phyloP scores from a whole-genome alignment of 352 stramenopile species.

The Phytopythium cucurbitacearum region DNA sequence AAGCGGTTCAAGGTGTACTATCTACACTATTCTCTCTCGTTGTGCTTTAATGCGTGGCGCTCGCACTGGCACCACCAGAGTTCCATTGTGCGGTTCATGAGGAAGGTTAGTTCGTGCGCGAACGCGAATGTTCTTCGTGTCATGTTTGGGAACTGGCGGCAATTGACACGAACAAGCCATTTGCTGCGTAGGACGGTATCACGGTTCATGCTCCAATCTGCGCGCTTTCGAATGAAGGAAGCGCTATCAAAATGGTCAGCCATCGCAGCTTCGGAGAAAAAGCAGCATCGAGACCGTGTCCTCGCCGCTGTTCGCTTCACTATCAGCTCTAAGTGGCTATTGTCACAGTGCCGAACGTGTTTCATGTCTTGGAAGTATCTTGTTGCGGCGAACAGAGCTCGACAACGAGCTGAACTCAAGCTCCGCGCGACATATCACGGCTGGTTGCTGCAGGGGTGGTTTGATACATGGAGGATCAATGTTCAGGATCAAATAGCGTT shows the following conservation, averaged over 20 bases:
- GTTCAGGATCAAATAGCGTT: conserved; percentile 3
- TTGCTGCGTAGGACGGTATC: conserved; percentile 30
- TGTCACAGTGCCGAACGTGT: conserved; percentile 15
- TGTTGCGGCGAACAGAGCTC: conserved; percentile 7
- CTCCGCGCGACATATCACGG: conserved; percentile 11
- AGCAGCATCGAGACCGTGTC: conserved; percentile 14
- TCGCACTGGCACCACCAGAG: conserved; percentile 7
- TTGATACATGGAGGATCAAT: conserved; percentile 13
- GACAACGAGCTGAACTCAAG: conserved; percentile 10
- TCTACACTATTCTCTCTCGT: conserved; percentile 6
- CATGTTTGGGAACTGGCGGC: conserved; percentile 19
- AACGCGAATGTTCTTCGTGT: conserved; percentile 7
- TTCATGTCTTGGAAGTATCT: conserved; percentile 23
- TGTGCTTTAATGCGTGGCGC: conserved; percentile 21
- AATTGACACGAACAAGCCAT: conserved; percentile 10
- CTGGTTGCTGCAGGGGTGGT: conserved; percentile 8
- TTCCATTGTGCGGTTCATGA: conserved; percentile 17
- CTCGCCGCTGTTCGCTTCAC: conserved; percentile 28
- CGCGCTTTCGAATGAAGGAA: conserved; percentile 25
- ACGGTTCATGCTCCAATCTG: conserved; percentile 32
- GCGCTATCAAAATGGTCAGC: conserved; percentile 32
- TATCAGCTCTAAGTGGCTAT: conserved; percentile 32
- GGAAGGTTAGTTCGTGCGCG: conserved; percentile 6
- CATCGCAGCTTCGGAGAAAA: conserved; percentile 13
- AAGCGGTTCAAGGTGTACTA: conserved; percentile 7